phyloP scores from a whole-genome alignment of 768 basidiomycete species.

The Strobilomyces echinocephalus region DNA sequence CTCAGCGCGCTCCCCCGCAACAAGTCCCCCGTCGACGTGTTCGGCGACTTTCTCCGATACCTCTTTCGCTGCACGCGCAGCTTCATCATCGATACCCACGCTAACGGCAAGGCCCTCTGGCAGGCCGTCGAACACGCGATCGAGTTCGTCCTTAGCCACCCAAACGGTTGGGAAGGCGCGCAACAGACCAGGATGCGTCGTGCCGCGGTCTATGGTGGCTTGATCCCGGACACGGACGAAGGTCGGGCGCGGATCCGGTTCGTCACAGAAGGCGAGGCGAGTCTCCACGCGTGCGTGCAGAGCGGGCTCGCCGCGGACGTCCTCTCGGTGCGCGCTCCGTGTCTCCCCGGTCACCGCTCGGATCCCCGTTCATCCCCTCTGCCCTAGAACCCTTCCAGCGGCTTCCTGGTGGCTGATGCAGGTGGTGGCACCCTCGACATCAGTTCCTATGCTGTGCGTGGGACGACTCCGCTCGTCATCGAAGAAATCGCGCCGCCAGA shows the following conservation, averaged over 20 bases:
- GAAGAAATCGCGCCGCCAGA: constrained; percentile 83
- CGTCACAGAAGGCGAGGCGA: constrained; percentile 81
- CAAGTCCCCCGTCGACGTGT: constrained; percentile 68
- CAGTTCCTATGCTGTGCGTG: constrained; percentile 72
- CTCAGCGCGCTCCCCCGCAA: constrained; percentile 61
- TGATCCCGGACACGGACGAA: constrained; percentile 70
- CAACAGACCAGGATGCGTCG: constrained; percentile 75
- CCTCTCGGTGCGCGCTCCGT: constrained; percentile 49
- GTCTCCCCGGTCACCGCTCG: background rate
- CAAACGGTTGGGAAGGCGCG: constrained; percentile 78
- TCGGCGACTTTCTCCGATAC: constrained; percentile 75
- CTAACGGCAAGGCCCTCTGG: constrained; percentile 67
- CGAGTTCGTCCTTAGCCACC: constrained; percentile 74
- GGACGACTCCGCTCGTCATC: constrained; percentile 64
- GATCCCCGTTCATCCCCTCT: constrained; percentile 3
- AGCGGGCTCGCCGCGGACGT: constrained; percentile 76
- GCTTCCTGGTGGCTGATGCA: constrained; percentile 76
- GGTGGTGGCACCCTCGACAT: constrained; percentile 81
- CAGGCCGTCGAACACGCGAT: constrained; percentile 63
- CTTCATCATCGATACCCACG: constrained; percentile 80
- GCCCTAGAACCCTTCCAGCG: constrained; percentile 62
- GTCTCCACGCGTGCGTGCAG: constrained; percentile 74
- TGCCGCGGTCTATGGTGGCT: constrained; percentile 63
- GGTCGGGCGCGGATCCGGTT: constrained; percentile 72
- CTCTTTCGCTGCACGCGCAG: constrained; percentile 68